Evolutionary conservation across 139 green algal genomes (phyloP).

Genomic region (Chlorella sorokiniana): DNA sequence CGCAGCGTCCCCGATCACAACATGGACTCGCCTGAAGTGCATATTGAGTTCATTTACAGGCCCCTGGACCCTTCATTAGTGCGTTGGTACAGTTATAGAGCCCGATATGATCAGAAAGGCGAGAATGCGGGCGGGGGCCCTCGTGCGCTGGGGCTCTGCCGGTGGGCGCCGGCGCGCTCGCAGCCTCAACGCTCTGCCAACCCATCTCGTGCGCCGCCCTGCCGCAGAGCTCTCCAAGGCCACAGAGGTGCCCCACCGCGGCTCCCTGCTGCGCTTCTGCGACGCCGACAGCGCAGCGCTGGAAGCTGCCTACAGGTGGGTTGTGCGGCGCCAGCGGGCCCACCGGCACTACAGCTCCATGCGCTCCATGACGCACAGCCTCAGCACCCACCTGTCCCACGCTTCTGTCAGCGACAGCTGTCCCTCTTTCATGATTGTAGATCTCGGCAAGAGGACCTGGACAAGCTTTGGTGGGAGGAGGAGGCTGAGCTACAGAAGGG

Average conservation of each 20-base stretch:
- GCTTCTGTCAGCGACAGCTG: neutral
- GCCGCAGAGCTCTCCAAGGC: slow-evolving; percentile 6
- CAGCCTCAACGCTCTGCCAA: too few species aligned
- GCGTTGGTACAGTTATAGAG: slow-evolving; percentile 47
- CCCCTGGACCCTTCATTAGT: slow-evolving; percentile 20
- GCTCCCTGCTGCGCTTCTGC: slow-evolving; percentile 51
- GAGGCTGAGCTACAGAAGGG: slow-evolving; percentile 36
- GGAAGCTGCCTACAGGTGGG: slow-evolving; percentile 31
- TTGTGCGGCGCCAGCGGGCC: too few species aligned
- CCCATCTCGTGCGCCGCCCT: slow-evolving; percentile 6
- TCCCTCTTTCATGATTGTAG: slow-evolving; percentile 3
- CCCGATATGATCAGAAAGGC: slow-evolving; percentile 32
- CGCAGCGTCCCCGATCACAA: neutral
- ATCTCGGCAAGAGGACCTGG: slow-evolving; percentile 44
- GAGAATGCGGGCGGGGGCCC: too few species aligned
- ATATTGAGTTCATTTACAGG: slow-evolving; percentile 26
- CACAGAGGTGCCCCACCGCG: slow-evolving; percentile 49
- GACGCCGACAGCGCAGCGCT: slow-evolving; percentile 41
- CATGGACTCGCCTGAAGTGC: neutral
- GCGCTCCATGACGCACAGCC: too few species aligned
- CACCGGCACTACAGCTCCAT: too few species aligned
- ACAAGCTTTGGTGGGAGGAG: slow-evolving; percentile 63
- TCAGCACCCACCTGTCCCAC: neutral
- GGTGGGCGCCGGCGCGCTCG: too few species aligned
- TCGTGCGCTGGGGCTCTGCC: too few species aligned